Conservation (phyloP, 352 stramenopile species). For the Globisporangium canariense region DNA sequence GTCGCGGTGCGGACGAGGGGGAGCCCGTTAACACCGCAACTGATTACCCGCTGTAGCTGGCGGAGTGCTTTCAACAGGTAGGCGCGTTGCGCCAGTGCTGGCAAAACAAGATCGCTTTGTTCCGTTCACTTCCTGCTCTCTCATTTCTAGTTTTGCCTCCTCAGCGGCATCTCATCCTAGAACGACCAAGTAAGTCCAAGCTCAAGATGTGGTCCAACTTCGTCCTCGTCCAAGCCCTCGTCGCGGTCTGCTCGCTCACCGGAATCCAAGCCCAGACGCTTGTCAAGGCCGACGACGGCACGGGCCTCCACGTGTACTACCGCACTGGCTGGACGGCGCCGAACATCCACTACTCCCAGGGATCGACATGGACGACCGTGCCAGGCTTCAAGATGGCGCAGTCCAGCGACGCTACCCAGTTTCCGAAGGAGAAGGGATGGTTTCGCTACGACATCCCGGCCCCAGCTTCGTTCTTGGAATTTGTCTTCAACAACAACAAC, state of each 20-base stretch:
- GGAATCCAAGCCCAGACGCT: constrained; percentile 30
- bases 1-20: not conserved
- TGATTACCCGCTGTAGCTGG: too few relatives aligned
- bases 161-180: constrained; percentile 3
- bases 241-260: constrained; percentile 17
- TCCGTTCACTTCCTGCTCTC: not conserved
- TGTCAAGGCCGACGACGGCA: constrained; percentile 31
- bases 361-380: constrained; percentile 20
- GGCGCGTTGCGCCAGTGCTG: not conserved
- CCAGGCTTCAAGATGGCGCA: constrained; percentile 13
- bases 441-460: constrained; percentile 34
- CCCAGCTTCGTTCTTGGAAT: constrained; percentile 31
- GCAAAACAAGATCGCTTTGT: not conserved
- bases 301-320: constrained; percentile 44
- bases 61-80: too few relatives aligned
- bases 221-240: constrained; percentile 5
- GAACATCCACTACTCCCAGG: constrained; percentile 48
- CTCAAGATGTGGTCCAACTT: constrained; percentile 12
- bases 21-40: not conserved
- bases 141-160: constrained; percentile 13
- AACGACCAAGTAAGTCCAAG: constrained; percentile 3
- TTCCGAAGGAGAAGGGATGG: constrained; percentile 28
- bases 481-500: constrained; percentile 49
- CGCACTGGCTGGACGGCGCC: constrained; percentile 39
- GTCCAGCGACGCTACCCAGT: constrained; percentile 20